Base-by-base conservation (phyloP, 768 basidiomycete species). In the Coprinopsis sp. region DNA sequence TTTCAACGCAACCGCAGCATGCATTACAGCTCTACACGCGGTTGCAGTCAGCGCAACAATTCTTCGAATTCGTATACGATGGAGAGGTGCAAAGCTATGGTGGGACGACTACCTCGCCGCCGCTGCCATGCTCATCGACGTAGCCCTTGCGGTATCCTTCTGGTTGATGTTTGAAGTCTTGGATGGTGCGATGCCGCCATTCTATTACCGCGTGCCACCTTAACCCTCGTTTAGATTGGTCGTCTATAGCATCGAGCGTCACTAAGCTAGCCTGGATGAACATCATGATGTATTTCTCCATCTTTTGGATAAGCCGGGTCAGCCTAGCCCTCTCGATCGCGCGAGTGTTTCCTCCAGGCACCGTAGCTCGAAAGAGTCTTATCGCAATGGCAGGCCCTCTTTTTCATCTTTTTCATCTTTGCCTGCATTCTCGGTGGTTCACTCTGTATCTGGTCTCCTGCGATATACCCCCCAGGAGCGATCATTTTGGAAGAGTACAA, bases 101-200 rank as follows among this genome's bases (percentile, higher is more conserved):
- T 63, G 60, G 58, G 60, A 63, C 24, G 62, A 63, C 36, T 51
- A 54, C 6, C 37, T 56, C 38, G 52, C 52, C 1, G 37, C 53
- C 16, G 12, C 57, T 13, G 47, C 58, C 6, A 33, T 61, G 6
- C 3, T 51, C 14, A 16, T 50, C 13, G 56, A 55, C 30, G 12
- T 55, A 13, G 24, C 38, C 23, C 50, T 39, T 24, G 30, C 53
- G n/a, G 8, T 49, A 2, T 30, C 47, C 10, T 46, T 54, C 10
- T 59, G 51, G 50, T 13, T 57, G 11, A n/a, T 49, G 27, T 39
- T 44, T 28, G 22, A 33, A 24, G 24, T n/a, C n/a, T n/a, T 34
- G 6, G n/a, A 25, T 12, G 38, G 55, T 54, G n/a, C n/a, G n/a
- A n/a, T n/a, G n/a, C n/a, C n/a, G n/a, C 34, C n/a, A 51, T 40